Evolutionary conservation across 116 monocot species (phyloP), one percentile per base, ranked within the genome.

Genomic region (Papilionanthe hybrid): DNA sequence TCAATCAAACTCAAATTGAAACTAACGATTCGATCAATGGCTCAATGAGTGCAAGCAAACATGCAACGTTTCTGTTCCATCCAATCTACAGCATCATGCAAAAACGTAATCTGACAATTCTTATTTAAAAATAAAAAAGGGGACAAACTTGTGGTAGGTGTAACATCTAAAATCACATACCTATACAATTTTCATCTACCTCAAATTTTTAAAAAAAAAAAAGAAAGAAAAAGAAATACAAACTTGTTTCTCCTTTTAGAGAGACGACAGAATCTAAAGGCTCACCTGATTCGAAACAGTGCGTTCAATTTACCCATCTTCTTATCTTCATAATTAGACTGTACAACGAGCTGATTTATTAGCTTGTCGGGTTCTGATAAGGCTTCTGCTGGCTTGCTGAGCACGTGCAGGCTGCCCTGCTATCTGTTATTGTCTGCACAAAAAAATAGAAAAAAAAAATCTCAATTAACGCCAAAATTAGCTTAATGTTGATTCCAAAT

Each of bases 331-430:
- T 69, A 69, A 37, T 69, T 69, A 37, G 17, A 17, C 69, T 69
- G 69, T 69, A 69, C 69, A 69, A 15, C 32, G 15, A 69, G 25
- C 63, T 65, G 65, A 65, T 53, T 37, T 69, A 17, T 17, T 69
- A 69, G 15, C 32, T 69, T 17, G 37, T 69, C 69, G 15, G 69
- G 69, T n/a, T 43, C 73, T 49, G 50, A 66, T 86, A 86, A 20
- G 81, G 72, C 81, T 82, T 89, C 22, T 88, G 84, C 81, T 91
- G 86, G 77, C 77, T 82, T 12, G 87, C 80, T 9, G 84, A 84
- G 76, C 94, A 94, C 29, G 86, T 88, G 81, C 94, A 94, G 55
- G 55, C 85, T 10, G 84, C 85, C 28, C 88, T 77, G 79, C 41
- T 85, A 18, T 94, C 90, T 0, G 80, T 72, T 56, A 90, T 12